A percentile compares a stretch with the other conserved stretches of the same genome.
Conservation (phyloP, 495 filamentous ascomycete genomes). For the Neurospora sp. region DNA sequence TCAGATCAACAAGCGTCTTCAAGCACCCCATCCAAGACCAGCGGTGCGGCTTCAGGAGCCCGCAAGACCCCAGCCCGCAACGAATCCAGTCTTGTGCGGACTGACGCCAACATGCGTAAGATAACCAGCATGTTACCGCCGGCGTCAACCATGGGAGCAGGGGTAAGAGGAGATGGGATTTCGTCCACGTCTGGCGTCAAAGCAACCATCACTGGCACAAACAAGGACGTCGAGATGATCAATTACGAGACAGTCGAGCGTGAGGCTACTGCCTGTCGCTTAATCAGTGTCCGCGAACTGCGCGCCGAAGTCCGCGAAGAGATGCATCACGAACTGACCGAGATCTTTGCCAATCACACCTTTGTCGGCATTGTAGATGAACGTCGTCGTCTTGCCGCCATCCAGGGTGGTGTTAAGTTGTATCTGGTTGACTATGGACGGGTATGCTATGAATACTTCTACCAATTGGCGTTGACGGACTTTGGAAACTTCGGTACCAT, state of each 20-base stretch:
- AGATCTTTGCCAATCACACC: slow-evolving; percentile 79
- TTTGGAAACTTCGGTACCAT: slow-evolving; percentile 93
- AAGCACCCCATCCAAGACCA: slow-evolving; percentile 27
- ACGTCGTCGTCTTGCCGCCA: slow-evolving; percentile 72
- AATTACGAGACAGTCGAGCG: slow-evolving; percentile 60
- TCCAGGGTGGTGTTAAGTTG: slow-evolving; percentile 88
- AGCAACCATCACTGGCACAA: neutral
- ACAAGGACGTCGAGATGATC: slow-evolving; percentile 24
- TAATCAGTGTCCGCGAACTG: slow-evolving; percentile 73
- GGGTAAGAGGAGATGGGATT: neutral
- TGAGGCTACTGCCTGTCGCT: slow-evolving; percentile 54
- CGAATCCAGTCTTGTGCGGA: slow-evolving; percentile 84
- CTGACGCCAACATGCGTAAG: slow-evolving; percentile 82
- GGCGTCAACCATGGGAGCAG: slow-evolving; percentile 8
- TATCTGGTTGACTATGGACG: slow-evolving; percentile 93
- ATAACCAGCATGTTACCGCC: slow-evolving; percentile 88
- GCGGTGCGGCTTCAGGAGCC: slow-evolving; percentile 17
- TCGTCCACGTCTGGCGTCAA: neutral
- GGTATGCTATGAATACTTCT: slow-evolving; percentile 84
- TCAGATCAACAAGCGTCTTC: slow-evolving; percentile 22
- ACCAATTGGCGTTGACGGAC: slow-evolving; percentile 91
- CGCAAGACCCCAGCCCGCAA: slow-evolving; percentile 48
- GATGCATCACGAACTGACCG: slow-evolving; percentile 85
- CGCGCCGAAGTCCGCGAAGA: slow-evolving; percentile 69
- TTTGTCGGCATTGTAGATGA: slow-evolving; percentile 94